Conservation (phyloP, 192 early-diverging fungal genomes). For the Jimgerdemannia lactiflua region DNA sequence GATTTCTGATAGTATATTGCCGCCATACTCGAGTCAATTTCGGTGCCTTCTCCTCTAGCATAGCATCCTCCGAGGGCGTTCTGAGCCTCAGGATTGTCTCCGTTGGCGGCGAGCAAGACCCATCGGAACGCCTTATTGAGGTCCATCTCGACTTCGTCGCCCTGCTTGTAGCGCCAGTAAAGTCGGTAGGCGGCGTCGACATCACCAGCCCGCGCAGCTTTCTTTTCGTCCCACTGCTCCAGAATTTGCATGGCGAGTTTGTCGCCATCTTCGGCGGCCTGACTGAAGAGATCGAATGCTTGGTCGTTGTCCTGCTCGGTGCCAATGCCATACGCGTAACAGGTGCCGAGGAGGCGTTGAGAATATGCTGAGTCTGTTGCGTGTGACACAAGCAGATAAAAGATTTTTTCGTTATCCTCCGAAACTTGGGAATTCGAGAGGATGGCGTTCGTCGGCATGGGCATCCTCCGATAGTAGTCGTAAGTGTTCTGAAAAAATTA, state of each 20-base stretch:
- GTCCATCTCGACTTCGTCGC: background rate
- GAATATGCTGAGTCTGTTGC: background rate
- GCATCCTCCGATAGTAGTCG: background rate
- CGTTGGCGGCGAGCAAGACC: constrained; percentile 4
- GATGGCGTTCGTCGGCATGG: background rate
- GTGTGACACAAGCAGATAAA: background rate
- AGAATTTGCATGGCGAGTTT: background rate
- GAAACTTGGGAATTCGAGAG: background rate
- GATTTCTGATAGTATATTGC: background rate
- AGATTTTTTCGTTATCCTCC: background rate
- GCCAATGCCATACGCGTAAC: background rate
- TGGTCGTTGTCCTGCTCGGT: background rate
- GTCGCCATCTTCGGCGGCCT: background rate
- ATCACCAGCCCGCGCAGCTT: background rate
- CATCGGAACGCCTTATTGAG: constrained; percentile 9
- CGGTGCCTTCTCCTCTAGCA: background rate
- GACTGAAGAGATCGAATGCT: background rate
- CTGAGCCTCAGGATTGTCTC: constrained; percentile 4
- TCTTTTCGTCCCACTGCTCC: background rate
- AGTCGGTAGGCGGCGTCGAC: background rate
- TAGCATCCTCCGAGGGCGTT: background rate
- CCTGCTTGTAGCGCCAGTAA: background rate
- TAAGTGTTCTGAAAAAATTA: background rate
- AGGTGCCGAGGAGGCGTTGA: background rate
- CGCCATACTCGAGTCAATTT: background rate